A percentile compares a stretch with the other conserved stretches of the same genome.
Conservation (phyloP, 495 filamentous ascomycete genomes). For the Aspergillus olivimuriae region DNA sequence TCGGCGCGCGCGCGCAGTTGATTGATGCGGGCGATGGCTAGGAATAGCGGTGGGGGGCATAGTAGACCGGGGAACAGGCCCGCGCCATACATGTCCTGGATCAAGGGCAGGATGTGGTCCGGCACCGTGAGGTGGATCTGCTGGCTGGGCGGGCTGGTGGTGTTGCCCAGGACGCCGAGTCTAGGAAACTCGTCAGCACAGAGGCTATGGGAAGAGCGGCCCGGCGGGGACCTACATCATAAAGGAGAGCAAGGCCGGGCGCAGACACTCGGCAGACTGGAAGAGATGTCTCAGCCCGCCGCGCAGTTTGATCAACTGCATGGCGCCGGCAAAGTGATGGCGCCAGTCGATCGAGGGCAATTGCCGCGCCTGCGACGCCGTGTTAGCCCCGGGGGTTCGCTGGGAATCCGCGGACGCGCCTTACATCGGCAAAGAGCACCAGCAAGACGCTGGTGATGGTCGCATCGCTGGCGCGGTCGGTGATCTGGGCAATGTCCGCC, state of each 20-base stretch:
- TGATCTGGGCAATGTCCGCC: slow-evolving; percentile 14
- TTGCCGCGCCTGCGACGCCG: slow-evolving; percentile 18
- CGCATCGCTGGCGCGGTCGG: slow-evolving; percentile 11
- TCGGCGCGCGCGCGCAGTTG: slow-evolving; percentile 9
- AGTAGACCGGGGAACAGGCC: neutral
- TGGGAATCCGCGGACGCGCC: neutral
- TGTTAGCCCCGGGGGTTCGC: neutral
- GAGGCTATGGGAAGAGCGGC: too few relatives aligned
- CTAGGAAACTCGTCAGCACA: slow-evolving; percentile 5
- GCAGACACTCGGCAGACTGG: neutral
- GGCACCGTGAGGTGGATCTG: slow-evolving; percentile 11
- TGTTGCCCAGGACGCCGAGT: slow-evolving; percentile 23
- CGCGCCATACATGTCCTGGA: slow-evolving; percentile 11
- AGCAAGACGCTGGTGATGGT: slow-evolving; percentile 12
- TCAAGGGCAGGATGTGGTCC: slow-evolving; percentile 12
- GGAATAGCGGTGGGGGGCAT: slow-evolving; percentile 3
- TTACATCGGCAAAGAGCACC: slow-evolving; percentile 4
- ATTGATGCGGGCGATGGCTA: slow-evolving; percentile 9
- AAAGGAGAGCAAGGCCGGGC: neutral
- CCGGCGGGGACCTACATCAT: neutral
- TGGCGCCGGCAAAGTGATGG: slow-evolving; percentile 17
- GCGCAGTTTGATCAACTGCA: slow-evolving; percentile 18
- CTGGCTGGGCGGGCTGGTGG: slow-evolving; percentile 21
- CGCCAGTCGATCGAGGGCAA: slow-evolving; percentile 19
- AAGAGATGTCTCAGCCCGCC: slow-evolving; percentile 14